Evolutionary conservation across 352 stramenopile genomes (phyloP), one percentile per base, ranked within the genome.

Genomic region (Globisporangium nunn): DNA sequence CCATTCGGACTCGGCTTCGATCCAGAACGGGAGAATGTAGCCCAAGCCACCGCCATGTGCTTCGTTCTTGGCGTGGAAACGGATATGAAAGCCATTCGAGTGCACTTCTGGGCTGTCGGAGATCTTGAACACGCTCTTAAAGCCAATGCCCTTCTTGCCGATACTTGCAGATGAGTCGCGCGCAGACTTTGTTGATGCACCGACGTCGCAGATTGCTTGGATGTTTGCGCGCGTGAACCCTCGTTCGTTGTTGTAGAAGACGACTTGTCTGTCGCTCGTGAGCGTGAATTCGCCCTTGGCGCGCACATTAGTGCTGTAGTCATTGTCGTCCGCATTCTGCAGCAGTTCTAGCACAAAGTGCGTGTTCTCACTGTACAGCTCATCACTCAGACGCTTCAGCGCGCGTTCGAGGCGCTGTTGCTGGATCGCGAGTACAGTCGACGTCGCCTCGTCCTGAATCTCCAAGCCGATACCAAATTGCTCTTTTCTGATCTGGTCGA

Each of bases 111-210:
- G 87, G 1, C 64, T 59, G 44, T 93, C 75, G 0, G 85, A 91
- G 23, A 96, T 78, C 58, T 91, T 91, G 67, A 96, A 96, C 3
- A 96, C 87, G n/a, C 83, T 94, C 66, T 96, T 96, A 57, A 96
- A 96, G 28, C 85, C 87, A 49, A 96, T 96, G 3, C 87, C 87
- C 56, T 96, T 96, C 58, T 92, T 91, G 33, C 87, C 85, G n/a
- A 96, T 96, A 61, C 84, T 93, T 7, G 55, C 68, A 15, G 62
- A 62, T 17, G 62, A 68, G 51, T 62, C 55, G 4, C 17, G 15
- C 39, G 61, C 41, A 2, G 55, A 28, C 29, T 95, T 95, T 0
- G 87, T 95, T 29, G 87, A 95, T 8, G 83, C 85, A 14, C 87
- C 87, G 15, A 96, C 85, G 45, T 94, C 82, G 54, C 87, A 96